Evolutionary conservation across 805 yeast species (phyloP).

Genomic region (Monosporozyma solicola): DNA sequence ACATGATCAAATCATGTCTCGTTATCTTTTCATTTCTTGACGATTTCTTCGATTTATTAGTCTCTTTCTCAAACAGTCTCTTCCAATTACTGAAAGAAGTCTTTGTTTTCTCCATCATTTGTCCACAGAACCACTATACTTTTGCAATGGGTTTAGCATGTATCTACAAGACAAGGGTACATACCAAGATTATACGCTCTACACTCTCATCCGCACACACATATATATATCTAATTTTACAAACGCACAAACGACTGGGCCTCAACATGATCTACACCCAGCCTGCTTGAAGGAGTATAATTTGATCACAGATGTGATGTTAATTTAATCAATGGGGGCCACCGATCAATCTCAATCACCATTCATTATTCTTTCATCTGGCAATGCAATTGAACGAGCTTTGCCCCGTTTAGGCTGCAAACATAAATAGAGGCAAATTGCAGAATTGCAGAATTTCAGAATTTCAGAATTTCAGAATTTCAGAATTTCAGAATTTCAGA

Average conservation of each 20-base stretch:
- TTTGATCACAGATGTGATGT: background rate
- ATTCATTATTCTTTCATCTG: background rate
- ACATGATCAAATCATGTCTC: slow-evolving; percentile 3
- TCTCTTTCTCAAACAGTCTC: background rate
- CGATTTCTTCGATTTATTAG: background rate
- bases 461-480: background rate
- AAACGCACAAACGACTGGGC: too few relatives aligned
- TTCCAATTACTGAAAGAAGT: background rate
- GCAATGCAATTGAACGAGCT: background rate
- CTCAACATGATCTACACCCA: too few relatives aligned
- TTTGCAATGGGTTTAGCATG: too few relatives aligned
- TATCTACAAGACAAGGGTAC: background rate
- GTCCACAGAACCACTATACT: background rate
- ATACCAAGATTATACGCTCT: too few relatives aligned
- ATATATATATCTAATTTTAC: too few relatives aligned
- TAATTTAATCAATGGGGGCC: background rate
- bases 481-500: background rate
- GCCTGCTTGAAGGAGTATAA: background rate
- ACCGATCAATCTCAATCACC: too few relatives aligned
- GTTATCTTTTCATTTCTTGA: slow-evolving; percentile 1
- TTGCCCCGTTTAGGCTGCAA: background rate
- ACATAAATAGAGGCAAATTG: background rate
- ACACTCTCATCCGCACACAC: too few relatives aligned
- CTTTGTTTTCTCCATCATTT: background rate
- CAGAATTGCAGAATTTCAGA: background rate